Conservation (phyloP, 2,329 filamentous ascomycete species). For the Talaromyces sp. region DNA sequence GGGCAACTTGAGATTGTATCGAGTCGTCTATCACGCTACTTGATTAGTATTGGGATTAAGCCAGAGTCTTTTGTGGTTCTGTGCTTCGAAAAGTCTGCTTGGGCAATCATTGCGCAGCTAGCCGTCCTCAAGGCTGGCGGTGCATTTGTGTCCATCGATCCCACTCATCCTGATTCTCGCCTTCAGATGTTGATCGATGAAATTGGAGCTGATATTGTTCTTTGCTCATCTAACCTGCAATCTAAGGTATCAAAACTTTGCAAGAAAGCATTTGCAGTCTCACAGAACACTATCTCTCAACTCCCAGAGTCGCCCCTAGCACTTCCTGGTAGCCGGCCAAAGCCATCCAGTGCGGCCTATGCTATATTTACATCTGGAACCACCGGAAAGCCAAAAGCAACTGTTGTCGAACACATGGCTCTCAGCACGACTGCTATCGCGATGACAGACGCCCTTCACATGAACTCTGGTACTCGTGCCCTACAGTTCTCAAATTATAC, state of each 20-base stretch:
- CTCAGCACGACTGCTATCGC: slow-evolving; percentile 58
- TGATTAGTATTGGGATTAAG: slow-evolving; percentile 42
- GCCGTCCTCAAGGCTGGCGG: slow-evolving; percentile 47
- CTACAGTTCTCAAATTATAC: slow-evolving; percentile 62
- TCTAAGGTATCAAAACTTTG: slow-evolving; percentile 34
- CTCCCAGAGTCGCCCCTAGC: slow-evolving; percentile 27
- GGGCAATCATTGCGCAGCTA: slow-evolving; percentile 46
- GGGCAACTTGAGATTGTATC: slow-evolving; percentile 41
- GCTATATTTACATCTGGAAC: slow-evolving; percentile 64
- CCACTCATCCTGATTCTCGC: slow-evolving; percentile 42
- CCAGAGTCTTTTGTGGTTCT: slow-evolving; percentile 43
- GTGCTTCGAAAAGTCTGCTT: slow-evolving; percentile 49
- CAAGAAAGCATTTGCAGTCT: slow-evolving; percentile 32
- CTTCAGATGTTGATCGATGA: slow-evolving; percentile 39
- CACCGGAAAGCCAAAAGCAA: slow-evolving; percentile 61
- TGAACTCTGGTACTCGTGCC: slow-evolving; percentile 59
- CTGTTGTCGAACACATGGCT: slow-evolving; percentile 64
- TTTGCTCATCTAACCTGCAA: slow-evolving; percentile 36
- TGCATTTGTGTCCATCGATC: slow-evolving; percentile 47
- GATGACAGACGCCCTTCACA: slow-evolving; percentile 54
- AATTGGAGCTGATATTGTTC: slow-evolving; percentile 35
- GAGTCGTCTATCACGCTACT: slow-evolving; percentile 39
- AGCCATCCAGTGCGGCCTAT: slow-evolving; percentile 52
- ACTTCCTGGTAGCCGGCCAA: slow-evolving; percentile 17
- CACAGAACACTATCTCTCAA: slow-evolving; percentile 28